These are phyloP conservation scores for Pisolithus albus DNA, from an alignment of 768 basidiomycete species.

Conservation along the genomic window DNA sequence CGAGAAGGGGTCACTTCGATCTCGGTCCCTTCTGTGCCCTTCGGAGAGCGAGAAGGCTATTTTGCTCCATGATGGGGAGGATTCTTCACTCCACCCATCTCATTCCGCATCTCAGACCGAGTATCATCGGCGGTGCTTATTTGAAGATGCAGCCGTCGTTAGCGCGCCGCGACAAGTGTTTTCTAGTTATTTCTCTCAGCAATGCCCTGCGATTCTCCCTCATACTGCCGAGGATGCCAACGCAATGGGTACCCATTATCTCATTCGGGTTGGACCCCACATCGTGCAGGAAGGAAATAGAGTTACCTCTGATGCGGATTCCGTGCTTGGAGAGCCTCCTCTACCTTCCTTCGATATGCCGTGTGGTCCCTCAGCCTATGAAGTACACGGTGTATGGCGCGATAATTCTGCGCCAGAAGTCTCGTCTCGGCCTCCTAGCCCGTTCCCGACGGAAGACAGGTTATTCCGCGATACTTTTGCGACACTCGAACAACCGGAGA, in stretches of 20 bases:
- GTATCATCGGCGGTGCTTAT: conserved; percentile 5
- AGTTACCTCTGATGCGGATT: conserved; percentile 2
- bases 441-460: too few species aligned
- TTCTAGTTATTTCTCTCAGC: conserved; percentile 12
- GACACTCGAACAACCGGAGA: neutral
- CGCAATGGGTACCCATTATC: neutral
- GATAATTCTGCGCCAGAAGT: conserved; percentile 7
- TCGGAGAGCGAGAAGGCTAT: conserved; percentile 18
- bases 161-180: conserved; percentile 2
- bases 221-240: neutral
- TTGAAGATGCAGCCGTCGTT: neutral
- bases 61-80: conserved; percentile 1
- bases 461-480: neutral
- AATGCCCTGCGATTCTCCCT: neutral
- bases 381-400: conserved; percentile 3
- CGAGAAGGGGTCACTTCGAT: neutral
- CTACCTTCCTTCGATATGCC: conserved; percentile 4
- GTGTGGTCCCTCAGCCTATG: conserved; percentile 9
- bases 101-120: conserved; percentile 51
- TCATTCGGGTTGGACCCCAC: neutral
- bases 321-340: conserved; percentile 3
- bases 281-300: neutral
- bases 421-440: neutral
- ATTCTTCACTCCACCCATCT: conserved; percentile 38
- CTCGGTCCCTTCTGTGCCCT: conserved; percentile 13